Evolutionary conservation across 148 eudicot genomes (phyloP).

Genomic region (Vaccinium macrocarpon): DNA sequence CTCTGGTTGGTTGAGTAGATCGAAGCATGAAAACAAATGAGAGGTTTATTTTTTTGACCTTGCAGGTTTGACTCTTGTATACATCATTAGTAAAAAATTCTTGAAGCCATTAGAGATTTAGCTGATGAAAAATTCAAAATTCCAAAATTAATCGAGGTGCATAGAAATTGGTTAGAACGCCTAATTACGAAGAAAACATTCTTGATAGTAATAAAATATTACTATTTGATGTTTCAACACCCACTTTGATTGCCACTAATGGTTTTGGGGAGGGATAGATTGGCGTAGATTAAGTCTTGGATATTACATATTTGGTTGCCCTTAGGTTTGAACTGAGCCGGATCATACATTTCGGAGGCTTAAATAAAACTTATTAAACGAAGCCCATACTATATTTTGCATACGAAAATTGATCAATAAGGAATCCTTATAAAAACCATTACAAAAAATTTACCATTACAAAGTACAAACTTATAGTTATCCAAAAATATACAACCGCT

Average conservation of each 20-base stretch:
- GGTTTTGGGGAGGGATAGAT: not conserved
- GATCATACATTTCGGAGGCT: too few relatives aligned
- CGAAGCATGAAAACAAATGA: not conserved
- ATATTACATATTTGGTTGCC: too few relatives aligned
- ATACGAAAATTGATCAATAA: too few relatives aligned
- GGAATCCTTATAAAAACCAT: too few relatives aligned
- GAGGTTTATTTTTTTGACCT: not conserved
- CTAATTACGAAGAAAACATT: not conserved
- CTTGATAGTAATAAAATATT: too few relatives aligned
- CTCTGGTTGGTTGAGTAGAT: not conserved
- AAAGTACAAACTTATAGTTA: too few relatives aligned
- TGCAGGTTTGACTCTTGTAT: not conserved
- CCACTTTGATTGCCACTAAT: not conserved
- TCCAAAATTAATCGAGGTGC: not conserved
- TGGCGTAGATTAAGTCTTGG: not conserved
- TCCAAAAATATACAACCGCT: too few relatives aligned
- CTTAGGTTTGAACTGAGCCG: too few relatives aligned
- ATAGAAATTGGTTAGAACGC: not conserved
- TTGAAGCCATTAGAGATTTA: not conserved
- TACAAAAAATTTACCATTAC: too few relatives aligned
- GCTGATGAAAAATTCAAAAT: not conserved
- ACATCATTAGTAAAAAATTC: not conserved
- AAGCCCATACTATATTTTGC: too few relatives aligned
- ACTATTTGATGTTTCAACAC: not conserved
- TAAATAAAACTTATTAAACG: too few relatives aligned